Percentiles rank a stretch among this genome's conserved stretches.
Evolutionary conservation across 73 alveolate species (phyloP).

Genomic region (Effrenium voratum): DNA sequence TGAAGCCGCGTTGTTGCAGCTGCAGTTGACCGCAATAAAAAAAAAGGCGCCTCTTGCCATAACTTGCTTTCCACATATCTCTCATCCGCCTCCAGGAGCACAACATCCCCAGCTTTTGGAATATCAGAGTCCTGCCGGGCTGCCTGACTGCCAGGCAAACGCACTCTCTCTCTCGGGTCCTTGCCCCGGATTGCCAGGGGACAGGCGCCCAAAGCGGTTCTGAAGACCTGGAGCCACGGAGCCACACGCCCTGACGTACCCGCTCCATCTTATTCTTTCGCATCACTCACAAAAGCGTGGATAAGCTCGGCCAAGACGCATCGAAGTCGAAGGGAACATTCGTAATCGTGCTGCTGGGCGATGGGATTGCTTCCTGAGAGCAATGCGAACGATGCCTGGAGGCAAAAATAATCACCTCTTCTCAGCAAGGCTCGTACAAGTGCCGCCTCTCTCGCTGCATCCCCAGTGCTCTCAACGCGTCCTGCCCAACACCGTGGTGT

Average conservation of each 20-base stretch:
- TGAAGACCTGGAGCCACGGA: neutral
- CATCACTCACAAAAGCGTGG: neutral
- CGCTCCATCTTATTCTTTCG: too few relatives aligned
- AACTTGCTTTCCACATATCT: slow-evolving; percentile 52
- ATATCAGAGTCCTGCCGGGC: slow-evolving; percentile 7
- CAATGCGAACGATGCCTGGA: neutral
- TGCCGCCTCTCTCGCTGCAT: slow-evolving; percentile 87
- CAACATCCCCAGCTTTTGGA: slow-evolving; percentile 60
- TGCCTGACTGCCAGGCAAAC: neutral
- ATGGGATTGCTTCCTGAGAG: slow-evolving; percentile 44
- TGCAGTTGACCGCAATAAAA: neutral
- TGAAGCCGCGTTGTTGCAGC: neutral
- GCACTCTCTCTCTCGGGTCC: slow-evolving; percentile 3
- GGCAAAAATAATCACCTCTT: neutral
- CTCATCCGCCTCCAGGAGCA: slow-evolving; percentile 83
- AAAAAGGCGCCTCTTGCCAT: slow-evolving; percentile 52
- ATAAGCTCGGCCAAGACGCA: neutral
- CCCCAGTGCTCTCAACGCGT: slow-evolving; percentile 43
- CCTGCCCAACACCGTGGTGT: too few relatives aligned
- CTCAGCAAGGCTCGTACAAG: neutral
- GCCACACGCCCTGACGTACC: neutral
- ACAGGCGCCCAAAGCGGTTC: slow-evolving; percentile 53
- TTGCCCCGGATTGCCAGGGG: slow-evolving; percentile 73
- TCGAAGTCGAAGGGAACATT: slow-evolving; percentile 53
- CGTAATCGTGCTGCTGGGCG: neutral